A percentile compares a stretch with the other conserved stretches of the same genome.
phyloP scores from a whole-genome alignment of 2,329 filamentous ascomycete genomes.

The Colletotrichum sp. region DNA sequence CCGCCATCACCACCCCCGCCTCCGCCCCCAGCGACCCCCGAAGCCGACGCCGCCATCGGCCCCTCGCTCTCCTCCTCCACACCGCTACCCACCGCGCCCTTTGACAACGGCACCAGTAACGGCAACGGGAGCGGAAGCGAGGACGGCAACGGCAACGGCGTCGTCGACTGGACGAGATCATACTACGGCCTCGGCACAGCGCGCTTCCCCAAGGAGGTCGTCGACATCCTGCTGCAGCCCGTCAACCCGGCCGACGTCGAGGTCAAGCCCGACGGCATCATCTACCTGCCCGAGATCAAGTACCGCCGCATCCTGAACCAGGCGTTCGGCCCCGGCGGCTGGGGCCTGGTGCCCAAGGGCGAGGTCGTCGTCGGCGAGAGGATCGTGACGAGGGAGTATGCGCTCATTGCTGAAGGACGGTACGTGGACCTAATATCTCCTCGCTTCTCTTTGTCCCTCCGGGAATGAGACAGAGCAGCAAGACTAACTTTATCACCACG shows the following conservation, averaged over 20 bases:
- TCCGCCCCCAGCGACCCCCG: background rate
- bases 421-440: slow-evolving; percentile 46
- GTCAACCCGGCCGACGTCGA: slow-evolving; percentile 81
- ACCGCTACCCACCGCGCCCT: background rate
- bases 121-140: background rate
- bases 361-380: slow-evolving; percentile 86
- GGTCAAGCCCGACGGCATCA: slow-evolving; percentile 95
- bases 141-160: slow-evolving; percentile 9
- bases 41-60: background rate
- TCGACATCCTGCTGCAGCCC: slow-evolving; percentile 70
- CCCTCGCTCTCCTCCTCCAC: background rate
- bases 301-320: slow-evolving; percentile 89
- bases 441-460: too few relatives aligned
- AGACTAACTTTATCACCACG: background rate
- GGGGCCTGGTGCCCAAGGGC: slow-evolving; percentile 89
- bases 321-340: slow-evolving; percentile 93
- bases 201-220: slow-evolving; percentile 74
- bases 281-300: slow-evolving; percentile 98
- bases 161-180: slow-evolving; percentile 80
- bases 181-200: slow-evolving; percentile 78
- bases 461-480: too few relatives aligned
- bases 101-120: background rate
- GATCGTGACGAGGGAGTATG: slow-evolving; percentile 88
- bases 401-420: slow-evolving; percentile 86
- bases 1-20: background rate